A percentile compares a stretch with the other conserved stretches of the same genome.
Evolutionary conservation across 129 eudicot genomes (phyloP).

Genomic region (Lactuca sativa): DNA sequence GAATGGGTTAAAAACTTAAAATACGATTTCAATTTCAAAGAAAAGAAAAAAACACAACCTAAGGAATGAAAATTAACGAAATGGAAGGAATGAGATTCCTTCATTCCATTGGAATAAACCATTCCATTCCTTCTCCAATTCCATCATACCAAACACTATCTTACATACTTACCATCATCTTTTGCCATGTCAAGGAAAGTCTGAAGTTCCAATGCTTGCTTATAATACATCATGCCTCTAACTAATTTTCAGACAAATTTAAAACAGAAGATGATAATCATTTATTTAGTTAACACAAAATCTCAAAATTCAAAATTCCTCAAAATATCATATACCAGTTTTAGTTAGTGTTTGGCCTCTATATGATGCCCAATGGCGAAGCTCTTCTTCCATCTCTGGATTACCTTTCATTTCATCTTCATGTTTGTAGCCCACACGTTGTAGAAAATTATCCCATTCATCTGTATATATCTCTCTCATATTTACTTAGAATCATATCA

Average conservation of each 20-base stretch:
- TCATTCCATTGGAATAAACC: too few relatives aligned
- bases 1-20: too few relatives aligned
- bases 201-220: conserved; percentile 94
- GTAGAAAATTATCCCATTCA: conserved; percentile 80
- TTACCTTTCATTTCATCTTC: conserved; percentile 71
- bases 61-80: too few relatives aligned
- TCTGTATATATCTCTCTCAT: conserved; percentile 43
- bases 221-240: conserved; percentile 94
- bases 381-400: conserved; percentile 52
- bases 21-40: too few relatives aligned
- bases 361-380: conserved; percentile 92
- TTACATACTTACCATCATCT: conserved; percentile 51
- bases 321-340: conserved; percentile 51
- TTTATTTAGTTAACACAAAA: background rate
- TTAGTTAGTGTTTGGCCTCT: conserved; percentile 91
- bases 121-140: too few relatives aligned
- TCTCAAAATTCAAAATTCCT: background rate
- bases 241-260: conserved; percentile 37
- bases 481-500: background rate
- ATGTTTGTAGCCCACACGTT: conserved; percentile 45
- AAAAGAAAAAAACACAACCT: too few relatives aligned
- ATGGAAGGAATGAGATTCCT: too few relatives aligned
- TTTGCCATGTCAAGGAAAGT: conserved; percentile 95
- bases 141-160: background rate
- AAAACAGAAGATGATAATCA: conserved; percentile 21